These are phyloP conservation scores for Podaxis rugospora DNA, from an alignment of 768 basidiomycete genomes.

Conservation along the genomic window DNA sequence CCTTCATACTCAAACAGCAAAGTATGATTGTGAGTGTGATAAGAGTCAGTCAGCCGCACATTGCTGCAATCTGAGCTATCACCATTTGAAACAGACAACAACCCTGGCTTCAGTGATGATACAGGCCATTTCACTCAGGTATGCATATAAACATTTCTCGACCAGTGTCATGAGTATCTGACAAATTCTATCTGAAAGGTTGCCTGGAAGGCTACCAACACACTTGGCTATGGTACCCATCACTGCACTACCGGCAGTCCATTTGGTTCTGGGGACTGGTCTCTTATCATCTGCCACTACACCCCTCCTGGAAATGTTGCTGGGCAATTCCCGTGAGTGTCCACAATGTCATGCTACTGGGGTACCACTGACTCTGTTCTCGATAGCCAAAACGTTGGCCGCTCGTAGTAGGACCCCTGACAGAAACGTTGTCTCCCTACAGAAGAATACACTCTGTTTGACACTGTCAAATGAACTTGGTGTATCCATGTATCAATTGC, in stretches of 20 bases:
- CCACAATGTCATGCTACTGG: too few species aligned
- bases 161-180: background rate
- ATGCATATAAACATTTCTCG: background rate
- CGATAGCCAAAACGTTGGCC: constrained; percentile 15
- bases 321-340: constrained; percentile 21
- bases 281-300: constrained; percentile 25
- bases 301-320: constrained; percentile 22
- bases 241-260: constrained; percentile 29
- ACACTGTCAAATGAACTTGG: background rate
- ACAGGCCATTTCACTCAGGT: constrained; percentile 31
- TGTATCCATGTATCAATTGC: background rate
- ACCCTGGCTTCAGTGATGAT: constrained; percentile 20
- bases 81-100: constrained; percentile 16
- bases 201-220: constrained; percentile 50
- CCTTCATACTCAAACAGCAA: constrained; percentile 7
- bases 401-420: background rate
- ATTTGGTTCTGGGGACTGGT: constrained; percentile 17
- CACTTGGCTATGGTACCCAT: constrained; percentile 43
- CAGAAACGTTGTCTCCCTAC: background rate
- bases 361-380: background rate
- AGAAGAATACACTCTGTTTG: background rate
- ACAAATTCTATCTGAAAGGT: constrained; percentile 24
- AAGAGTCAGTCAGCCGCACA: background rate
- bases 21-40: constrained; percentile 19
- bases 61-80: background rate